Conservation (phyloP, 495 filamentous ascomycete species). For the Cercophora samala region DNA sequence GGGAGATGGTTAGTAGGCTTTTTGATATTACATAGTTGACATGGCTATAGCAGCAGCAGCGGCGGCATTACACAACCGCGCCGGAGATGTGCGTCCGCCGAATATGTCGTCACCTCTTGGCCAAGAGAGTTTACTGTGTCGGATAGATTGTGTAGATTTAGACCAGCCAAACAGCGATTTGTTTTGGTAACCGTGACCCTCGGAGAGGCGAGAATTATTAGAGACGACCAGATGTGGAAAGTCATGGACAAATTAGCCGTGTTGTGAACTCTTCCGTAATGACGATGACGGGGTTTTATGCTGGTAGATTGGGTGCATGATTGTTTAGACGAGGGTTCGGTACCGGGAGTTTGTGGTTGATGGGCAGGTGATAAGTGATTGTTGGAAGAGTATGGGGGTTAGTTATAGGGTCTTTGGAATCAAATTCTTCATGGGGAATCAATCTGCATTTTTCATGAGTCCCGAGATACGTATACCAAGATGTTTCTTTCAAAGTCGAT, state of each 20-base stretch:
- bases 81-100: slow-evolving; percentile 1
- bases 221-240: neutral
- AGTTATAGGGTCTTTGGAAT: neutral
- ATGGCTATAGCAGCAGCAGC: neutral
- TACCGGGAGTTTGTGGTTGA: no score
- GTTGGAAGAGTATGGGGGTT: no score
- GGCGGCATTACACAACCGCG: neutral
- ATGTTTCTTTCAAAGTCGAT: neutral
- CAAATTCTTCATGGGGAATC: neutral
- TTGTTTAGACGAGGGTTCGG: no score
- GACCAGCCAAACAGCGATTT: neutral
- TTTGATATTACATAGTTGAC: neutral
- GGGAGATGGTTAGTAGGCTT: no score
- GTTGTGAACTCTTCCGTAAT: no score
- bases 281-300: no score
- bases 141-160: neutral
- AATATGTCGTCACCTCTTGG: neutral
- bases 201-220: neutral
- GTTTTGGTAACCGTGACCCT: neutral
- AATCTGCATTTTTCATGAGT: no score
- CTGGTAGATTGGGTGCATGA: no score
- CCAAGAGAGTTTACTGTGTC: neutral
- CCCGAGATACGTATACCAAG: no score
- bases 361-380: no score
- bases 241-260: no score